phyloP scores from a whole-genome alignment of 2,329 filamentous ascomycete species.

The Dactylellina sp. region DNA sequence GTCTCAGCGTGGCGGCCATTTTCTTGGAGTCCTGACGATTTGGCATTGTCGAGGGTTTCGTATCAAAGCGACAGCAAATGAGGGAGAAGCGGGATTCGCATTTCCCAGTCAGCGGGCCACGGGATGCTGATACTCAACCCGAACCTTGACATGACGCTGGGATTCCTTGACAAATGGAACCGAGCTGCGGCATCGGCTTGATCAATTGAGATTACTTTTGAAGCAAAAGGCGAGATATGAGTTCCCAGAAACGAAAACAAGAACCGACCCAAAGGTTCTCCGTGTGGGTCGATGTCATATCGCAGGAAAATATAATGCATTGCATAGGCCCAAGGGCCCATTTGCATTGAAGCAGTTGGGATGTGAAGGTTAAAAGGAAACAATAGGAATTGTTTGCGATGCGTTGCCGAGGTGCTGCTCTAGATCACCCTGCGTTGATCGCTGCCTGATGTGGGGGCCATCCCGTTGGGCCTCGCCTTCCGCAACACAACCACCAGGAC shows the following conservation, averaged over 20 bases:
- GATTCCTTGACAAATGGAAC: constrained; percentile 37
- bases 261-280: constrained; percentile 38
- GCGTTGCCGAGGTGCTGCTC: constrained; percentile 25
- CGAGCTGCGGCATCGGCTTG: constrained; percentile 5
- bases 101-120: constrained; percentile 44
- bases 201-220: constrained; percentile 42
- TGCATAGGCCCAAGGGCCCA: not conserved
- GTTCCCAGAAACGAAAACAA: constrained; percentile 37
- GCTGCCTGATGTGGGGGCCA: constrained; percentile 25
- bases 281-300: constrained; percentile 40
- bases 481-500: not conserved
- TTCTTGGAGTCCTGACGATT: constrained; percentile 11
- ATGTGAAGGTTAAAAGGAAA: not conserved
- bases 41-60: constrained; percentile 46
- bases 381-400: not conserved
- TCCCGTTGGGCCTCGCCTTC: not conserved
- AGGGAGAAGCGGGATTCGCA: constrained; percentile 33
- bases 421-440: constrained; percentile 26
- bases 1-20: constrained; percentile 44
- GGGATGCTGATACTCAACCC: constrained; percentile 40
- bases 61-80: constrained; percentile 38
- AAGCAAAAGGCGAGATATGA: constrained; percentile 14
- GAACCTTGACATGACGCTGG: constrained; percentile 48
- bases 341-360: not conserved
- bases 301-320: constrained; percentile 35